Evolutionary conservation across 192 early-diverging fungal species (phyloP).

Genomic region (Coemansia sp.): DNA sequence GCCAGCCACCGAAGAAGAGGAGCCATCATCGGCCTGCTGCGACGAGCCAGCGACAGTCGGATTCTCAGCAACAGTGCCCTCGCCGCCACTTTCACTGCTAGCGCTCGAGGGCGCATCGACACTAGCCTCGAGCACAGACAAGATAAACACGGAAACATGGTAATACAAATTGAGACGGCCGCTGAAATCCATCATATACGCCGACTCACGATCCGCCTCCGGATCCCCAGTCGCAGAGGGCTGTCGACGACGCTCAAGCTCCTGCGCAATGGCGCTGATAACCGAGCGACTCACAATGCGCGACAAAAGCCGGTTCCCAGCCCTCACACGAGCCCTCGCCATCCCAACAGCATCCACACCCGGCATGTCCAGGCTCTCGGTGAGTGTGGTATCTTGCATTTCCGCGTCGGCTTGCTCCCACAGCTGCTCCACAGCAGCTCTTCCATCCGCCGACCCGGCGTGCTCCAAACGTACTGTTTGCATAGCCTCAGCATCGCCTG

Average conservation of each 20-base stretch:
- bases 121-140: constrained; percentile 14
- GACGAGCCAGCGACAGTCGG: background rate
- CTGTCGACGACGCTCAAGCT: constrained; percentile 22
- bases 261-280: constrained; percentile 30
- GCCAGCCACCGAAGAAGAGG: background rate
- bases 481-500: background rate
- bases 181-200: constrained; percentile 6
- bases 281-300: constrained; percentile 39
- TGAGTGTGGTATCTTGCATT: background rate
- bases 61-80: background rate
- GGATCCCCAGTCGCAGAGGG: background rate
- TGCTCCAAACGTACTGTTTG: background rate
- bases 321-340: constrained; percentile 3
- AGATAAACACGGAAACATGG: constrained; percentile 22
- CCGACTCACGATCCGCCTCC: background rate
- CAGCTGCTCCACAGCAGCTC: background rate
- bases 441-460: background rate
- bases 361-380: background rate
- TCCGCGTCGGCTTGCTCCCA: background rate
- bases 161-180: constrained; percentile 7
- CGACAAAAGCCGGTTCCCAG: constrained; percentile 37
- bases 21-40: background rate
- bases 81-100: background rate
- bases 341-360: background rate
- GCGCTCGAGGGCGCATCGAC: background rate